Conservation (phyloP, 805 yeast species). For the Metschnikowia dekortorum region DNA sequence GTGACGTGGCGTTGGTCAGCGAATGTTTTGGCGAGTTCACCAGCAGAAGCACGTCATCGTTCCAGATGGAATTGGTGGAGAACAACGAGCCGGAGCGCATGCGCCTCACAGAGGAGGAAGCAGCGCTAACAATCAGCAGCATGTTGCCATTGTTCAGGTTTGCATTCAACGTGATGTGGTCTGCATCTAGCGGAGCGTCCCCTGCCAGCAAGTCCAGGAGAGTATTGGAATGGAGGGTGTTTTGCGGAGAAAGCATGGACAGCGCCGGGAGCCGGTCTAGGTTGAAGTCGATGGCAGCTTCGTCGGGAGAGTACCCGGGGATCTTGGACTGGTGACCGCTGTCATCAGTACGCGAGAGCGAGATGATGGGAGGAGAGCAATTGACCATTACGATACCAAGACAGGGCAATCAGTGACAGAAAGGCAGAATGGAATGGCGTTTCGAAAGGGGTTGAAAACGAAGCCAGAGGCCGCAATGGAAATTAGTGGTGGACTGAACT, state of each 20-base stretch:
- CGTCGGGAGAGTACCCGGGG: neutral
- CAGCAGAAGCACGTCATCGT: constrained; percentile 34
- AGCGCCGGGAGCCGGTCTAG: constrained; percentile 2
- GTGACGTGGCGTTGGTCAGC: constrained; percentile 8
- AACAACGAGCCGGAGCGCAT: constrained; percentile 55
- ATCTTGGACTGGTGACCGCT: neutral
- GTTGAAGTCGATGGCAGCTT: neutral
- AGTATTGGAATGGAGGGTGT: constrained; percentile 5
- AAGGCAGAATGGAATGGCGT: no score
- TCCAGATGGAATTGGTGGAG: constrained; percentile 54
- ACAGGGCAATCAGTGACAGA: neutral
- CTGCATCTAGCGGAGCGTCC: constrained; percentile 2
- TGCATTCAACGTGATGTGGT: neutral
- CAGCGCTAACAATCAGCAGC: constrained; percentile 15
- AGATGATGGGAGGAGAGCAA: constrained; percentile 14
- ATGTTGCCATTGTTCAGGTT: neutral
- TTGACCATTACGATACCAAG: constrained; percentile 8
- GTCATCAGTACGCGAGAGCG: constrained; percentile 11
- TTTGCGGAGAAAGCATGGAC: constrained; percentile 8
- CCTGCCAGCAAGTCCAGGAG: constrained; percentile 9
- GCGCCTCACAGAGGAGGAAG: constrained; percentile 23
- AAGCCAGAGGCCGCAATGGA: no score
- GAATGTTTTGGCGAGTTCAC: constrained; percentile 14
- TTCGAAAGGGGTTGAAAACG: no score
- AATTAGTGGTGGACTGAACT: no score